These are phyloP conservation scores for Ilex paraguariensis DNA, from an alignment of 305 asterid species.

Conservation along the genomic window DNA sequence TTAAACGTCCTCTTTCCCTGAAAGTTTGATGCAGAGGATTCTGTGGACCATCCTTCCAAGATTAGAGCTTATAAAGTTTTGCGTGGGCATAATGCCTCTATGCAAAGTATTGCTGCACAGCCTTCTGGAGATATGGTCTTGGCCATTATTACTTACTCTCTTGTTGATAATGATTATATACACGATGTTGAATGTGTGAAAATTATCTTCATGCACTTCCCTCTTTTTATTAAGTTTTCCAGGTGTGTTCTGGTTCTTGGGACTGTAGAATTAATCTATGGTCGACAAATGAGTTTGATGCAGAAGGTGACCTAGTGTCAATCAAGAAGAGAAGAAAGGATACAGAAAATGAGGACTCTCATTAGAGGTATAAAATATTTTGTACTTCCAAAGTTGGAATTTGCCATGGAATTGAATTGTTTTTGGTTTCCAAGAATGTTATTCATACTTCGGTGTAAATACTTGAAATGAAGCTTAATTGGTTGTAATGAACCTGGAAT, in stretches of 20 bases:
- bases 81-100: conserved; percentile 74
- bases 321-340: conserved; percentile 76
- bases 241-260: conserved; percentile 99
- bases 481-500: not conserved
- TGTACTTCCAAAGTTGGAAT: no score
- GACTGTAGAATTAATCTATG: conserved; percentile 75
- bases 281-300: conserved; percentile 44
- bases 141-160: not conserved
- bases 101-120: conserved; percentile 69
- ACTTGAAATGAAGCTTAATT: not conserved
- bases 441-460: no score
- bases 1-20: conserved; percentile 10
- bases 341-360: conserved; percentile 42
- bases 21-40: conserved; percentile 58
- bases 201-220: conserved; percentile 15
- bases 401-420: not conserved
- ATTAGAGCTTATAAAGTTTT: conserved; percentile 54
- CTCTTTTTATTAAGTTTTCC: conserved; percentile 2
- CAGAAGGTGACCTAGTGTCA: conserved; percentile 47
- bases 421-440: not conserved
- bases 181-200: no score
- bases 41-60: conserved; percentile 44
- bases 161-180: not conserved
- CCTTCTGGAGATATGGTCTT: conserved; percentile 71
- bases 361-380: conserved; percentile 46